Conservation (phyloP, 192 early-diverging fungal species). For the Spizellomyces punctatus region DNA sequence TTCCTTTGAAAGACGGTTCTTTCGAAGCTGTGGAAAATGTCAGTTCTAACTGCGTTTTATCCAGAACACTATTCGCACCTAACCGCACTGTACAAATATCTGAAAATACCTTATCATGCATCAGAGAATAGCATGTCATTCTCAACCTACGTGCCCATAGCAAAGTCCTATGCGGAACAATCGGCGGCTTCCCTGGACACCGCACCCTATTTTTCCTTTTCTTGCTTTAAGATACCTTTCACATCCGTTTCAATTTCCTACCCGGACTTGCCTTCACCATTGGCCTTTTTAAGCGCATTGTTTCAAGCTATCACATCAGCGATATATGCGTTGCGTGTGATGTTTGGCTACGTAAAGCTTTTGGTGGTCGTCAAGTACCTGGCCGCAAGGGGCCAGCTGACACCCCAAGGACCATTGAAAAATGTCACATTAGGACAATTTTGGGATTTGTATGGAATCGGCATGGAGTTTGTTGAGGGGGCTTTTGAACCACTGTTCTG, state of each 20-base stretch:
- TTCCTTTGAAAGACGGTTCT: not conserved
- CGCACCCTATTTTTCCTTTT: constrained; percentile 45
- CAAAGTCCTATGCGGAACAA: not conserved
- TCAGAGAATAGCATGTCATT: constrained; percentile 50
- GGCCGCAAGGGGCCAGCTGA: constrained; percentile 8
- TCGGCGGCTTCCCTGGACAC: constrained; percentile 5
- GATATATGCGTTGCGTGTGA: constrained; percentile 2
- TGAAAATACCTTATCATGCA: constrained; percentile 32
- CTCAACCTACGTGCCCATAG: constrained; percentile 34
- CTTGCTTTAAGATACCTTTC: constrained; percentile 35
- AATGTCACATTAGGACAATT: constrained; percentile 40
- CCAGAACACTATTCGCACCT: constrained; percentile 48
- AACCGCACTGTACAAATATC: constrained; percentile 38
- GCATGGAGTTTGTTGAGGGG: constrained; percentile 39
- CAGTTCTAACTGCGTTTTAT: not conserved
- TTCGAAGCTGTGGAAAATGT: not conserved
- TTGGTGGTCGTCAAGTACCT: constrained; percentile 30
- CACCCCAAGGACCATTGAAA: constrained; percentile 18
- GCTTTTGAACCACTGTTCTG: constrained; percentile 49
- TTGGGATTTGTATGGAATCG: constrained; percentile 30
- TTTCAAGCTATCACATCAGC: not conserved
- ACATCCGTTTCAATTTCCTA: constrained; percentile 31
- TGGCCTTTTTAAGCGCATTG: not conserved
- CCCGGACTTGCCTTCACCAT: constrained; percentile 38
- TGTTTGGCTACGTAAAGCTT: constrained; percentile 36